phyloP scores from a whole-genome alignment of 768 basidiomycete genomes.

The Leucocoprinus sp. region DNA sequence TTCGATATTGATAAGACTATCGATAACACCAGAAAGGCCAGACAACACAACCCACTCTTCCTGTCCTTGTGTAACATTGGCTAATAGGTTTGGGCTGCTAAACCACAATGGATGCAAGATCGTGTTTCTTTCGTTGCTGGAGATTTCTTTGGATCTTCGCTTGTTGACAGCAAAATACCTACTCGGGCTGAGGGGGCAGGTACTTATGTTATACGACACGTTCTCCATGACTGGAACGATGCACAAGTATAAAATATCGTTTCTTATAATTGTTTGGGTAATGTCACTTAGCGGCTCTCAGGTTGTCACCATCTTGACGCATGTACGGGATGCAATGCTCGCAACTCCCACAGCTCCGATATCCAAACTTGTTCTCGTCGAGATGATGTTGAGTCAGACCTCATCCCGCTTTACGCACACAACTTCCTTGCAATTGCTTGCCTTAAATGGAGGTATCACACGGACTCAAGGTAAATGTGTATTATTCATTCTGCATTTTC shows the following conservation, averaged over 20 bases:
- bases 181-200: too few relatives aligned
- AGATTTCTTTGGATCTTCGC: neutral
- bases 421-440: slow-evolving; percentile 3
- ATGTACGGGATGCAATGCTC: slow-evolving; percentile 3
- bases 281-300: too few relatives aligned
- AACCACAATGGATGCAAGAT: neutral
- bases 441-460: slow-evolving; percentile 1
- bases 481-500: too few relatives aligned
- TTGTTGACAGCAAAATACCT: neutral
- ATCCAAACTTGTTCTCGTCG: slow-evolving; percentile 1
- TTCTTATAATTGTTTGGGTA: too few relatives aligned
- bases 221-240: slow-evolving; percentile 9
- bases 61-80: too few relatives aligned
- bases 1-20: slow-evolving; percentile 2
- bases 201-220: slow-evolving; percentile 8
- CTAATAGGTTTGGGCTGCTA: too few relatives aligned
- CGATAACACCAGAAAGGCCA: slow-evolving; percentile 5
- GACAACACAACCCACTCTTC: too few relatives aligned
- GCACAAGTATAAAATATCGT: neutral
- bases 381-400: slow-evolving; percentile 1
- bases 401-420: slow-evolving; percentile 3
- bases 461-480: slow-evolving; percentile 1
- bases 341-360: neutral
- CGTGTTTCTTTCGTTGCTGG: slow-evolving; percentile 1
- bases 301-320: too few relatives aligned